Base-by-base conservation (phyloP, 2,329 filamentous ascomycete genomes). In the Aspergillus japonicus region DNA sequence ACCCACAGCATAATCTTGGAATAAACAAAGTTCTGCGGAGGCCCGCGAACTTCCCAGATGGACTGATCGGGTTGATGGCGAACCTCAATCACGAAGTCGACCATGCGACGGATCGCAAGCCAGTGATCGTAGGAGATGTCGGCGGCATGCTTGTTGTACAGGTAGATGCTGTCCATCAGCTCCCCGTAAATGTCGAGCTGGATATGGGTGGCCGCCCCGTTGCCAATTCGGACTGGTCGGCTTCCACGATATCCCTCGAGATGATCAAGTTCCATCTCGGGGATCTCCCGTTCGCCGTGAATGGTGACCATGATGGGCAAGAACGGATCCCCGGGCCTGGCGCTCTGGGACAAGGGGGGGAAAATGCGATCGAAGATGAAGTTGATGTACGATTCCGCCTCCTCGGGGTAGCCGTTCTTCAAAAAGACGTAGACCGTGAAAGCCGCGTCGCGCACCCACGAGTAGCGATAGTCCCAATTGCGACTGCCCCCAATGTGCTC, bases 1-100 rank as follows among this genome's bases (percentile, higher is more conserved):
- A 93, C 90, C 90, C 89, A 93, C 23, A 93, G 82, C 87, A 92
- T 90, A 64, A 93, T 83, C 71, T 92, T 91, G n/a, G 87, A 90
- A 75, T 92, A 93, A 14, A 88, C 85, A 66, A 92, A 93, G 69
- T 91, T 85, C 73, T 92, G 53, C 4, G 53, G 53, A 10, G 53
- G 26, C 0, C 53, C 53, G 47, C 89, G 85, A 5, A 91, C 89
- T 72, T 93, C 90, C 90, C 89, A 92, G 67, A 92, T 93, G 2
- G 88, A 91, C 89, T 92, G 92, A 69, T 93, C 89, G 12, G 86
- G 85, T 48, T 87, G 77, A 58, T 87, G 76, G 71, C 87, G 83
- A 56, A 92, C 85, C 0, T 83, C 86, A 62, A 91, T 80, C 42
- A 91, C 87, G 2, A 55, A 55, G 19, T 55, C 88, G 42, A 79